Evolutionary conservation across 2,329 filamentous ascomycete species (phyloP), one percentile per base, ranked within the genome.

Genomic region (Colletotrichum aenigma): DNA sequence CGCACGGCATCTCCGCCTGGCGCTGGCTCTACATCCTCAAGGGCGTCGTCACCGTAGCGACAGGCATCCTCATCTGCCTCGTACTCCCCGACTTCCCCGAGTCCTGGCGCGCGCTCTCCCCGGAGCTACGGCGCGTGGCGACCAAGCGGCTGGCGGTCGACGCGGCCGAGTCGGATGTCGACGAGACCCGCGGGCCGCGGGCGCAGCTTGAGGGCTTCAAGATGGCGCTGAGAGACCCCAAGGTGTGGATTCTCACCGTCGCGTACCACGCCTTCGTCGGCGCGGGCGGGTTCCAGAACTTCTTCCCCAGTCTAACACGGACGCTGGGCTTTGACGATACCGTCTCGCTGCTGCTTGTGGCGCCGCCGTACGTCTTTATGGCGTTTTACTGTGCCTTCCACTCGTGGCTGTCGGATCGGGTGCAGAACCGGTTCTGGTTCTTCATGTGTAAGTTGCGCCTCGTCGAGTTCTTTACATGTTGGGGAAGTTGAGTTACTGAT

Each of bases 21-120:
- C 81, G 86, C 73, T 89, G 87, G 87, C 78, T 88, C 3, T 89
- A 88, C 76, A 85, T 87, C 65, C 79, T 84, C 10, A 85, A 87
- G 75, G 86, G 86, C 3, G 76, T 83, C 8, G 77, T 81, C 10
- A 88, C 89, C 2, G 85, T 93, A n/a, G 43, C 92, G 4, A 81
- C 91, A 1, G 92, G 91, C 0, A 80, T 92, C 3, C 81, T 85
- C 0, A 88, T 88, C n/a, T 52, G 43, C 43, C 43, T 52, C 43
- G 43, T 52, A 0, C 43, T 52, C 43, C 43, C 43, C 0, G 43
- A 52, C 43, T 52, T 52, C 8, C 43, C 43, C 3, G 43, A 52
- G n/a, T 52, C 43, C 43, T 52, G 43, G 43, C n/a, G 43, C n/a
- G 43, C 43, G 10, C 43, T 52, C n/a, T 52, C 43, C n/a, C 43